Conservation (phyloP, 176 grass and related monocot species). For the Echinochloa phyllopogon region DNA sequence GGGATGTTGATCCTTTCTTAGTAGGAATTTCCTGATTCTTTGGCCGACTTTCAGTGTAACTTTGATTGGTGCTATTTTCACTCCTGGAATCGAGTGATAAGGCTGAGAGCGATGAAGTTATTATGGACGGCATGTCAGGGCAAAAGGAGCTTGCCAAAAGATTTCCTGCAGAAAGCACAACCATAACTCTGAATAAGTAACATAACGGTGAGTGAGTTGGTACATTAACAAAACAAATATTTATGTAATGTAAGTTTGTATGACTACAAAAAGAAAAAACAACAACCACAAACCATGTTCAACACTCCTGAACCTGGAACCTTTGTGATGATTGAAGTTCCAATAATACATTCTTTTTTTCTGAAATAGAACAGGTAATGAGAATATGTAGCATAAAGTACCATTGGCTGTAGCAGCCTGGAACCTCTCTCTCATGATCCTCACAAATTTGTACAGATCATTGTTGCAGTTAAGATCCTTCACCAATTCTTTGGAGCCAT, state of each 20-base stretch:
- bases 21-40: constrained; percentile 39
- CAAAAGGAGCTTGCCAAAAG: constrained; percentile 32
- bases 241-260: neutral
- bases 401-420: constrained; percentile 52
- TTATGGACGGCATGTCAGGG: constrained; percentile 39
- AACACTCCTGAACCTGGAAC: neutral
- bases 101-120: constrained; percentile 47
- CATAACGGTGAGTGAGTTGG: neutral
- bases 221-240: constrained; percentile 6
- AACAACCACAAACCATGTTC: neutral
- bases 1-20: constrained; percentile 12
- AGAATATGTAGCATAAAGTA: constrained; percentile 42
- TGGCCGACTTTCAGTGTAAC: neutral
- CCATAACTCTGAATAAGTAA: constrained; percentile 17
- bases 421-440: constrained; percentile 83
- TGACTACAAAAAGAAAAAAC: neutral
- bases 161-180: constrained; percentile 46
- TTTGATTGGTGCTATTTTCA: constrained; percentile 31
- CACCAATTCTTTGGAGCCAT: constrained; percentile 68
- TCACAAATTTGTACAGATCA: constrained; percentile 83
- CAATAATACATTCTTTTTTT: neutral
- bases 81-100: constrained; percentile 50
- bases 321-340: neutral
- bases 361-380: constrained; percentile 5
- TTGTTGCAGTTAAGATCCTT: constrained; percentile 76